phyloP scores from a whole-genome alignment of 2,329 filamentous ascomycete species.

The Pseudogymnoascus sp. region DNA sequence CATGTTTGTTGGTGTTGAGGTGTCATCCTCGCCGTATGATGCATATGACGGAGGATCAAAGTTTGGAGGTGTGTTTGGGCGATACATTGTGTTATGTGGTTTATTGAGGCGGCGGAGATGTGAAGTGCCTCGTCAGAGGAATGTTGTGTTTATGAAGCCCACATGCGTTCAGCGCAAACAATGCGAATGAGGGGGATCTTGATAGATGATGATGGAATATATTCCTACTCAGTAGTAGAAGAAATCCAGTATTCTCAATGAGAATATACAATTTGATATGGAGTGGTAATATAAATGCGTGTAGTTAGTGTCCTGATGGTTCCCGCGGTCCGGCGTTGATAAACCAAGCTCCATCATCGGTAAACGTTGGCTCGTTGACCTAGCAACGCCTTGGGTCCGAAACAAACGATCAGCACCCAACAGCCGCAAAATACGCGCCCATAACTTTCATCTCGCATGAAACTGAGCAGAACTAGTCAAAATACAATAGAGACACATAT shows the following conservation, averaged over 20 bases:
- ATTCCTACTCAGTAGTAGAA: background rate
- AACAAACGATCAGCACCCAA: background rate
- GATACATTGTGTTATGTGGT: conserved; percentile 25
- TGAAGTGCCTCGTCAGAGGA: conserved; percentile 4
- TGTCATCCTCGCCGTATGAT: conserved; percentile 46
- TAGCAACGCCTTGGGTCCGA: background rate
- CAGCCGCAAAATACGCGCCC: conserved; percentile 2
- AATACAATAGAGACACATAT: background rate
- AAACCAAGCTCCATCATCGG: background rate
- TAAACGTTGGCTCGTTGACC: background rate
- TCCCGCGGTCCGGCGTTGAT: conserved; percentile 1
- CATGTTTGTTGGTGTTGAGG: conserved; percentile 37
- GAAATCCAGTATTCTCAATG: background rate
- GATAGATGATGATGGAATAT: background rate
- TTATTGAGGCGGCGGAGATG: background rate
- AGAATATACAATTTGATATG: background rate
- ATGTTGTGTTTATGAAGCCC: conserved; percentile 2
- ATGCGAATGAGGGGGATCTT: background rate
- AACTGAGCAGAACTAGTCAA: background rate
- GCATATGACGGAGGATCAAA: conserved; percentile 46
- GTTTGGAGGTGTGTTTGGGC: conserved; percentile 46
- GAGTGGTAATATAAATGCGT: conserved; percentile 2
- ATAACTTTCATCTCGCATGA: background rate
- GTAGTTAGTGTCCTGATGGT: conserved; percentile 3
- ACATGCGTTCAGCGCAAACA: background rate